Evolutionary conservation across 495 filamentous ascomycete species (phyloP).

Genomic region (Penicillium arizonense): DNA sequence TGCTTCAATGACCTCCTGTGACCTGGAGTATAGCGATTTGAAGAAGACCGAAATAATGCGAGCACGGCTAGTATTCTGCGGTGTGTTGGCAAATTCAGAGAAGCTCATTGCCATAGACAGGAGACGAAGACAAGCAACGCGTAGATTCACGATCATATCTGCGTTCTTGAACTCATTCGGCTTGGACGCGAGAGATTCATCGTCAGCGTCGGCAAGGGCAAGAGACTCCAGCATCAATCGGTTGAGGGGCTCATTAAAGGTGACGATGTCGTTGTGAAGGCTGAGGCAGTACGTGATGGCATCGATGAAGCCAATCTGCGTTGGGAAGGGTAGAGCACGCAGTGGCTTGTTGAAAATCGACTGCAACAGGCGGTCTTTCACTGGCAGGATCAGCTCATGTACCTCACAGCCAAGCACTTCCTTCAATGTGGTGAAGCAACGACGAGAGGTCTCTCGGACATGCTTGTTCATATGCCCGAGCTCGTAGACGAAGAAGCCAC

Average conservation of each 20-base stretch:
- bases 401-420: constrained; percentile 72
- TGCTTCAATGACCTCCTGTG: constrained; percentile 87
- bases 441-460: constrained; percentile 81
- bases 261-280: constrained; percentile 79
- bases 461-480: constrained; percentile 92
- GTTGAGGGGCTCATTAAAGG: constrained; percentile 87
- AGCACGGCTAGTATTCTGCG: constrained; percentile 69
- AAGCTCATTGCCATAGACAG: constrained; percentile 90
- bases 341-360: constrained; percentile 95
- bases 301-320: constrained; percentile 97
- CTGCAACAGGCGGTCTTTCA: constrained; percentile 79
- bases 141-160: constrained; percentile 84
- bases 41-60: constrained; percentile 96
- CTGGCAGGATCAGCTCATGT: constrained; percentile 79
- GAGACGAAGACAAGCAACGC: constrained; percentile 90
- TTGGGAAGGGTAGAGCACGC: constrained; percentile 83
- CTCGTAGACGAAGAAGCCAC: constrained; percentile 79
- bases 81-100: constrained; percentile 73
- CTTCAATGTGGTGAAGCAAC: constrained; percentile 76
- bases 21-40: constrained; percentile 91
- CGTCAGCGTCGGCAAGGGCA: constrained; percentile 87
- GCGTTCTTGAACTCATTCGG: constrained; percentile 86
- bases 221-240: constrained; percentile 89
- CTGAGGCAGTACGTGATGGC: constrained; percentile 91
- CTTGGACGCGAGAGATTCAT: constrained; percentile 82